These are phyloP conservation scores for Wickerhamomyces hampshirensis DNA, from an alignment of 805 yeast species.

Conservation along the genomic window DNA sequence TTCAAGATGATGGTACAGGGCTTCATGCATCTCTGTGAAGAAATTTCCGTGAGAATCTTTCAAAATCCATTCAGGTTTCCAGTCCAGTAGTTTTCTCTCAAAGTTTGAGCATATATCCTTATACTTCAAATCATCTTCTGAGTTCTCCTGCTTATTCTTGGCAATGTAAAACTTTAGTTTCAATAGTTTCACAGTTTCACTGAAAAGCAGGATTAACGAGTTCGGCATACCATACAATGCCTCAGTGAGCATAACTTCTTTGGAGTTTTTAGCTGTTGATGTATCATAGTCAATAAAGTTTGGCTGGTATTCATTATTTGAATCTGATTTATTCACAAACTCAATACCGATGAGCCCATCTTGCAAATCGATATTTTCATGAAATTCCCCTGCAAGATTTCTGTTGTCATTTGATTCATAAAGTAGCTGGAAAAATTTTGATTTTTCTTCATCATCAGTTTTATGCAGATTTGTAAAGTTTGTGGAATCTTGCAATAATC, in stretches of 20 bases:
- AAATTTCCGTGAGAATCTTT: slow-evolving; percentile 29
- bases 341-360: slow-evolving; percentile 47
- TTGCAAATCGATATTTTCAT: slow-evolving; percentile 35
- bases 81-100: slow-evolving; percentile 48
- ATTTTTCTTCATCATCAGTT: slow-evolving; percentile 10
- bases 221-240: slow-evolving; percentile 83
- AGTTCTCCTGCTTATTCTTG: not conserved
- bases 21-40: slow-evolving; percentile 45
- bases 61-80: slow-evolving; percentile 77
- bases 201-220: slow-evolving; percentile 65
- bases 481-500: slow-evolving; percentile 69
- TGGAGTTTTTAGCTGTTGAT: slow-evolving; percentile 32
- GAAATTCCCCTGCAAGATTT: slow-evolving; percentile 25
- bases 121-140: slow-evolving; percentile 18
- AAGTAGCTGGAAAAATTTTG: slow-evolving; percentile 9
- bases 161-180: slow-evolving; percentile 51
- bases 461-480: slow-evolving; percentile 16
- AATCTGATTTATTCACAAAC: slow-evolving; percentile 14
- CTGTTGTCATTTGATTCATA: slow-evolving; percentile 20
- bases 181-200: slow-evolving; percentile 64
- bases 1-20: slow-evolving; percentile 72
- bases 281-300: slow-evolving; percentile 33
- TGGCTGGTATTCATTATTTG: slow-evolving; percentile 24
- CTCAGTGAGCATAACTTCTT: slow-evolving; percentile 63
- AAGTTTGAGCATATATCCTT: slow-evolving; percentile 26